Percentiles rank a stretch among this genome's conserved stretches.
Conservation (phyloP, 2,329 filamentous ascomycete species). For the Monosporascus sp. region DNA sequence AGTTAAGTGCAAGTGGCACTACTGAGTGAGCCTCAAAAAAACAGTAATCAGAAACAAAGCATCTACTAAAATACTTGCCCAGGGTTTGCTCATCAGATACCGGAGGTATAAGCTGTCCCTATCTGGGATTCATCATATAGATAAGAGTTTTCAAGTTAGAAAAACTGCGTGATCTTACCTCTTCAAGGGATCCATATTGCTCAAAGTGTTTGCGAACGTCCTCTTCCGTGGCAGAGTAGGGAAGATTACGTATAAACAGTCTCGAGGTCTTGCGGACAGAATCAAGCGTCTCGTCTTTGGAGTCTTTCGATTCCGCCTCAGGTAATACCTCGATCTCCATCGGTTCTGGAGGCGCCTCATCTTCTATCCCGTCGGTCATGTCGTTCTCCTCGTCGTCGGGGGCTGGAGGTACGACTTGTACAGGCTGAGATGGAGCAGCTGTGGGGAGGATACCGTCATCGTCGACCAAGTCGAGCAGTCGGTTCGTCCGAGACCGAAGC, state of each 20-base stretch:
- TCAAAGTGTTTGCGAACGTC: constrained; percentile 70
- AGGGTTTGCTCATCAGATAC: constrained; percentile 82
- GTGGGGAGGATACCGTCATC: constrained; percentile 51
- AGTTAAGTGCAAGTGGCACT: not conserved
- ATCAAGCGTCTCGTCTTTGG: constrained; percentile 43
- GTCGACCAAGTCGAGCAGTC: constrained; percentile 78
- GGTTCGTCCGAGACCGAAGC: constrained; percentile 83
- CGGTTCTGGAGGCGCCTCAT: not conserved
- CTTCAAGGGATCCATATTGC: constrained; percentile 70
- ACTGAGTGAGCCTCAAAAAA: constrained; percentile 14
- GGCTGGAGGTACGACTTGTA: constrained; percentile 8
- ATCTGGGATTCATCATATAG: constrained; percentile 96
- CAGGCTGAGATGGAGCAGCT: constrained; percentile 12
- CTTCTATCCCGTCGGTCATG: constrained; percentile 13
- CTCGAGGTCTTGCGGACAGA: constrained; percentile 68
- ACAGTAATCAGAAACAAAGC: constrained; percentile 77
- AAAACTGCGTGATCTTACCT: constrained; percentile 60
- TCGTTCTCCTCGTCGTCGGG: constrained; percentile 6
- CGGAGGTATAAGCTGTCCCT: constrained; percentile 97
- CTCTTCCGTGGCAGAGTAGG: constrained; percentile 72
- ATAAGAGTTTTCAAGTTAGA: constrained; percentile 16
- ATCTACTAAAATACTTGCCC: constrained; percentile 99
- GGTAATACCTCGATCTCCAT: not conserved
- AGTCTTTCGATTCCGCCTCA: constrained; percentile 31
- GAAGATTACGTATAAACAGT: constrained; percentile 83